phyloP scores from a whole-genome alignment of 768 basidiomycete genomes.

The Trametes villosa region DNA sequence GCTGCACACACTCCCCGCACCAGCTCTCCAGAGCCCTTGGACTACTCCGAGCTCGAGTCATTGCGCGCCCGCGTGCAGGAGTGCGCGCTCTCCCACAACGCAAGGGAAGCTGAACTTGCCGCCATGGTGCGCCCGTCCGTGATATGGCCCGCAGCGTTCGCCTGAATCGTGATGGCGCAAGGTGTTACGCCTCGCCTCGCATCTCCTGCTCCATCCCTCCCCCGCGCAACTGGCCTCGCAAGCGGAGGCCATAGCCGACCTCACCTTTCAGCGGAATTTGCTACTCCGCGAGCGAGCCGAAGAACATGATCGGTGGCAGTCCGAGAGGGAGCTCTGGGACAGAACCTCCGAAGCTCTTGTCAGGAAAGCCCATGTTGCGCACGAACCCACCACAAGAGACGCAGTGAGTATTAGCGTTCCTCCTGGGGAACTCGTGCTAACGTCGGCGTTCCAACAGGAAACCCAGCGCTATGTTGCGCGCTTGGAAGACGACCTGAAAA shows the following conservation, averaged over 20 bases:
- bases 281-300: conserved; percentile 56
- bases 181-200: conserved; percentile 25
- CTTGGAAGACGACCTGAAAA: conserved; percentile 64
- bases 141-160: background rate
- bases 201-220: conserved; percentile 23
- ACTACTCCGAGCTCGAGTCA: conserved; percentile 48
- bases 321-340: conserved; percentile 67
- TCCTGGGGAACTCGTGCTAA: background rate
- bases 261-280: conserved; percentile 63
- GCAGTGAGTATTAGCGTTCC: conserved; percentile 4
- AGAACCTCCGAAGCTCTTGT: conserved; percentile 71
- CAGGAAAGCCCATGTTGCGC: conserved; percentile 47
- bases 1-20: conserved; percentile 22
- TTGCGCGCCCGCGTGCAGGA: conserved; percentile 54
- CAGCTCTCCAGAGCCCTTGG: conserved; percentile 44
- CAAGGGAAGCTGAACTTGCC: conserved; percentile 46
- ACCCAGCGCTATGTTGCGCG: conserved; percentile 52
- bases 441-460: conserved; percentile 50
- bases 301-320: conserved; percentile 62
- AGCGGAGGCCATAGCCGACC: conserved; percentile 60
- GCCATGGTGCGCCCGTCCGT: conserved; percentile 20
- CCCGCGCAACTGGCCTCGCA: conserved; percentile 56
- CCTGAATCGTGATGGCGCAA: conserved; percentile 2
- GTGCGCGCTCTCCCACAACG: conserved; percentile 45
- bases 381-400: conserved; percentile 24